Evolutionary conservation across 345 rosid species (phyloP).

Genomic region (Populus simonii): DNA sequence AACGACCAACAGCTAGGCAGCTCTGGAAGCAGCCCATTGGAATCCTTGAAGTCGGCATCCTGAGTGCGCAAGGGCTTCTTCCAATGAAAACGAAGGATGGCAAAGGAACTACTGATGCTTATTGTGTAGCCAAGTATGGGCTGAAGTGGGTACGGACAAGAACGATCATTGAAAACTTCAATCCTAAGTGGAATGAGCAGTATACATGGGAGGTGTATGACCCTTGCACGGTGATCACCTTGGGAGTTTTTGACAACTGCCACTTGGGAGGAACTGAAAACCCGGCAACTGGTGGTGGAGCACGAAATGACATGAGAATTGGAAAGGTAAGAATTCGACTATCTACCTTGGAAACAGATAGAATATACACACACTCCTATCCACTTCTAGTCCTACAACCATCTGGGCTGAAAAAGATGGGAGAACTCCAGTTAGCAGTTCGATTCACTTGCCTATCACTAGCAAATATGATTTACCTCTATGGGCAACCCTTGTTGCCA

Average conservation of each 20-base stretch:
- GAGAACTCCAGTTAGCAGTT: constrained; percentile 34
- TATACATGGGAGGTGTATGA: constrained; percentile 38
- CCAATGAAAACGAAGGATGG: constrained; percentile 28
- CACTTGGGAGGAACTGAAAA: constrained; percentile 23
- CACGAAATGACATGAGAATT: constrained; percentile 18
- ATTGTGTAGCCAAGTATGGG: constrained; percentile 35
- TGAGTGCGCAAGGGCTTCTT: constrained; percentile 33
- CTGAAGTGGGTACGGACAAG: constrained; percentile 34
- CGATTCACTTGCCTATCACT: constrained; percentile 32
- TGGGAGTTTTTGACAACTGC: constrained; percentile 35
- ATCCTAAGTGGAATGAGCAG: constrained; percentile 38
- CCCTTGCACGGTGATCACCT: constrained; percentile 35
- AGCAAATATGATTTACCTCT: constrained; percentile 29
- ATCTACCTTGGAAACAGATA: constrained; percentile 30
- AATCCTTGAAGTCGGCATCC: constrained; percentile 31
- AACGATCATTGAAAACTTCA: constrained; percentile 29
- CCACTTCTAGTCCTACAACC: constrained; percentile 35
- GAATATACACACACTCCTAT: constrained; percentile 29
- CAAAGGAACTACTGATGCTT: constrained; percentile 25
- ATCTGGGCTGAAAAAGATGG: constrained; percentile 34
- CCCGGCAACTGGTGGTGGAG: constrained; percentile 12
- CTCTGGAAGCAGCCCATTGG: constrained; percentile 32
- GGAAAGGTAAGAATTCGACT: constrained; percentile 35
- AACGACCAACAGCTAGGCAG: constrained; percentile 31
- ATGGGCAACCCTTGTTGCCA: constrained; percentile 30